Base-by-base conservation (phyloP, 352 stramenopile species). In the Lagenidium sp. region DNA sequence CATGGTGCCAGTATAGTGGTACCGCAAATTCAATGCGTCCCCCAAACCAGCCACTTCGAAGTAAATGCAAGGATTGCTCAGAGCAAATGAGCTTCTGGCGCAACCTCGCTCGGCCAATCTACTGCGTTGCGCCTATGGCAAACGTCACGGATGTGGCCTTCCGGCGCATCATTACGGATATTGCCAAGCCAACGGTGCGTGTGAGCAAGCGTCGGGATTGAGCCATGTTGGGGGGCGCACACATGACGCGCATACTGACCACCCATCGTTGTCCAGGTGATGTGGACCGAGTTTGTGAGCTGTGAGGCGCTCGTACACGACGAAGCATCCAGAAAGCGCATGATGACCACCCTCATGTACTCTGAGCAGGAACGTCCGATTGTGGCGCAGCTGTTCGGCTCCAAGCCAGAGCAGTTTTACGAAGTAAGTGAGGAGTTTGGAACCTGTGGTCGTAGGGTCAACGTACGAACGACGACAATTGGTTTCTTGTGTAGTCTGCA, bases 271-370 rank as follows among this genome's bases (percentile, higher is more conserved):
- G 39, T 6, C 3, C 12, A 37, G 11, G 8, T 28, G 30, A 53
- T 53, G 47, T 92, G 79, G 76, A 92, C 76, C 11, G 79, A 92
- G 43, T 92, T 92, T 26, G 79, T 89, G 29, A 92, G 79, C 56
- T 91, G 79, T 44, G 79, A 91, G 57, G 79, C 76, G 32, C 62
- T 92, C 21, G 79, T 71, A 20, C 63, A 85, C 44, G 68, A 87
- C 42, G 30, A 53, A 1, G 57, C 57, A 13, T 87, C 79, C 15
- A 61, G 76, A 12, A 50, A 62, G 37, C 74, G 74, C 44, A 91
- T 91, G 76, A 81, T 84, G 66, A 77, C 73, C 15, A 80, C 74
- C 29, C 69, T 92, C 7, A 65, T 73, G 60, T 91, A 85, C 37
- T 67, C 57, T 3, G 66, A 84, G 42, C 60, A 81, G 41, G 79